Evolutionary conservation across 768 basidiomycete genomes (phyloP), one percentile per base, ranked within the genome.

Genomic region (Phlegmacium glaucopus): DNA sequence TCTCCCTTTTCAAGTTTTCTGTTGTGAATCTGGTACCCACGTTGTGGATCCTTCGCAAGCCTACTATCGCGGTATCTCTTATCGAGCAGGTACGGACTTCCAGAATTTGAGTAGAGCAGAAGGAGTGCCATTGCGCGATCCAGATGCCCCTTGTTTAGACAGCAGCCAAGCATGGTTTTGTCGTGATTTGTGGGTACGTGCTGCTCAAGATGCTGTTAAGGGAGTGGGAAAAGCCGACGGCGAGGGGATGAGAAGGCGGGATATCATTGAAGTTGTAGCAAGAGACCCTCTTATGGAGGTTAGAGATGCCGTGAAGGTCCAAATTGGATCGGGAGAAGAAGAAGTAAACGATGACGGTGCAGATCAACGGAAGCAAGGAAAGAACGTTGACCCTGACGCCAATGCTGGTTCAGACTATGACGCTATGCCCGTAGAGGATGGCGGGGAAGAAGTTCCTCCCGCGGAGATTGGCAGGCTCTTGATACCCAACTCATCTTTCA

Each of bases 81-180:
- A 99, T 64, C 87, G 94, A 39, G 79, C 90, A 2, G 93, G 91
- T 4, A 71, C 68, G 8, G 82, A 91, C 55, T 87, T 80, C 63
- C 87, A 91, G 61, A 97, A 98, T 57, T 68, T 89, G 28, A 86
- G 82, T 48, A 72, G 73, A 34, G 68, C 76, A 1, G 79, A 83
- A n/a, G 72, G 77, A 8, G 66, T 76, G 15, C 67, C 76, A 0
- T 67, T 71, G 0, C 82, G 92, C 47, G 78, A 80, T 42, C 79
- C 87, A 4, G 90, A 95, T 53, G 89, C 90, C 1, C 71, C 87
- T 25, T 99, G 96, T 64, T 79, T 97, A 59, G 96, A 98, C 65
- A 94, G 91, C 60, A 90, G 85, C 30, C 96, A 99, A 65, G 93
- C 94, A 28, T 98, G 91, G 89, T 98, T 99, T 72, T 99, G 96